A percentile compares a stretch with the other conserved stretches of the same genome.
Evolutionary conservation across 768 basidiomycete species (phyloP).

Genomic region (Suillus hirtellus): DNA sequence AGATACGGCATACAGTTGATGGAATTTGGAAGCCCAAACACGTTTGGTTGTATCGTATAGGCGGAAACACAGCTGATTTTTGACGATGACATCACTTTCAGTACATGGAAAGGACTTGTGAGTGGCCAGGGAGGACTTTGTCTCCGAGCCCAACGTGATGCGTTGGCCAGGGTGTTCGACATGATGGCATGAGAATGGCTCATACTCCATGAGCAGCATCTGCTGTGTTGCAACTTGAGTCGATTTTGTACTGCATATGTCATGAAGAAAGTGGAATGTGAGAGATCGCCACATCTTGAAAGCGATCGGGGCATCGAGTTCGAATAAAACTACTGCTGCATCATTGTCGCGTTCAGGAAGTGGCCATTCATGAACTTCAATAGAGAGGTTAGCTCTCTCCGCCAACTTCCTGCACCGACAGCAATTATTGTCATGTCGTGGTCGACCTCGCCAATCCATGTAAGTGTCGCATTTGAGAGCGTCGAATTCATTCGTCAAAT

Average conservation of each 20-base stretch:
- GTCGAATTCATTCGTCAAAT: neutral
- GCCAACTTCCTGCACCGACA: slow-evolving; percentile 28
- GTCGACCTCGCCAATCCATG: neutral
- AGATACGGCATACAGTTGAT: slow-evolving; percentile 14
- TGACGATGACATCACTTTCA: slow-evolving; percentile 21
- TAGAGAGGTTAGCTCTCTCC: slow-evolving; percentile 20
- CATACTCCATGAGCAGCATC: slow-evolving; percentile 11
- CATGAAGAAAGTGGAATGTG: slow-evolving; percentile 38
- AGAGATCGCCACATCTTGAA: slow-evolving; percentile 43
- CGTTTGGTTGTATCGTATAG: slow-evolving; percentile 27
- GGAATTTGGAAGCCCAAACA: slow-evolving; percentile 19
- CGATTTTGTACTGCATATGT: slow-evolving; percentile 27
- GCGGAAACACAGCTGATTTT: slow-evolving; percentile 30
- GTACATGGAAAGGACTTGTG: slow-evolving; percentile 23
- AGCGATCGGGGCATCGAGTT: slow-evolving; percentile 36
- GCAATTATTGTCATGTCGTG: slow-evolving; percentile 12
- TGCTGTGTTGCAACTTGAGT: neutral
- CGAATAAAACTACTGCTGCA: slow-evolving; percentile 39
- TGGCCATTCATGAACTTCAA: slow-evolving; percentile 47
- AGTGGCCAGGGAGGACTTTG: slow-evolving; percentile 32
- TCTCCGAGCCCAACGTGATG: slow-evolving; percentile 40
- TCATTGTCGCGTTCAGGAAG: slow-evolving; percentile 31
- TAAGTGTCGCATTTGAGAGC: neutral
- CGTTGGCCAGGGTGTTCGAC: slow-evolving; percentile 19
- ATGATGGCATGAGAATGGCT: neutral